Evolutionary conservation across 768 basidiomycete genomes (phyloP).

Genomic region (Trametes punicea): DNA sequence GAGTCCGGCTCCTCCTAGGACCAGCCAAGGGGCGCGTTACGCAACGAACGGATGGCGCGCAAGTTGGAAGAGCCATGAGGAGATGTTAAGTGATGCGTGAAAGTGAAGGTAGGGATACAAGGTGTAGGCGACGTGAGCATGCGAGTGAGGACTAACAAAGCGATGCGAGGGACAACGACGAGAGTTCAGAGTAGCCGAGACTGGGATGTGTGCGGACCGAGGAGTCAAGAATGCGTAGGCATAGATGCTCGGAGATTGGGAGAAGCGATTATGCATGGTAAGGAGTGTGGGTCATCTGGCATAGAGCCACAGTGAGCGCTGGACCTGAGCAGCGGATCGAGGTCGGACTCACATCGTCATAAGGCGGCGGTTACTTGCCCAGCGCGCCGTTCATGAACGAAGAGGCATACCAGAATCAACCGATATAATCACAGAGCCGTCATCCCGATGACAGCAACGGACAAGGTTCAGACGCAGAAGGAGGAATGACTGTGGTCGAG

Average conservation of each 20-base stretch:
- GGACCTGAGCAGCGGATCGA: no score
- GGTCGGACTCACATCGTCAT: conserved; percentile 14
- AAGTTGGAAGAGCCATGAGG: no score
- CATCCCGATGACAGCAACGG: conserved; percentile 8
- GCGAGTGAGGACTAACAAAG: conserved; percentile 1
- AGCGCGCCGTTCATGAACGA: conserved; percentile 10
- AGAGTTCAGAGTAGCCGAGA: background rate
- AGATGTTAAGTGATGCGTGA: background rate
- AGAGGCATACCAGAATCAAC: conserved; percentile 4
- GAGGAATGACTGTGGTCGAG: background rate
- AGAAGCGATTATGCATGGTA: conserved; percentile 19
- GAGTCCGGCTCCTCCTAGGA: background rate
- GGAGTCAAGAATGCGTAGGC: background rate
- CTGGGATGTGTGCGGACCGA: background rate
- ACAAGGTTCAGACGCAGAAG: background rate
- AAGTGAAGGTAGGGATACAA: conserved; percentile 7
- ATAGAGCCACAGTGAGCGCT: background rate
- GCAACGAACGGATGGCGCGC: background rate
- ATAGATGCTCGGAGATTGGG: conserved; percentile 6
- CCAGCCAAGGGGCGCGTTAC: conserved; percentile 1
- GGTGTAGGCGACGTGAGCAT: background rate
- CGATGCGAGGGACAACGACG: conserved; percentile 11
- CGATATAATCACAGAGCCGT: background rate
- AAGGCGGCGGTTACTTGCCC: background rate
- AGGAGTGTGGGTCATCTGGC: conserved; percentile 9